Evolutionary conservation across 495 filamentous ascomycete genomes (phyloP).

Genomic region (Trichoderma virens): DNA sequence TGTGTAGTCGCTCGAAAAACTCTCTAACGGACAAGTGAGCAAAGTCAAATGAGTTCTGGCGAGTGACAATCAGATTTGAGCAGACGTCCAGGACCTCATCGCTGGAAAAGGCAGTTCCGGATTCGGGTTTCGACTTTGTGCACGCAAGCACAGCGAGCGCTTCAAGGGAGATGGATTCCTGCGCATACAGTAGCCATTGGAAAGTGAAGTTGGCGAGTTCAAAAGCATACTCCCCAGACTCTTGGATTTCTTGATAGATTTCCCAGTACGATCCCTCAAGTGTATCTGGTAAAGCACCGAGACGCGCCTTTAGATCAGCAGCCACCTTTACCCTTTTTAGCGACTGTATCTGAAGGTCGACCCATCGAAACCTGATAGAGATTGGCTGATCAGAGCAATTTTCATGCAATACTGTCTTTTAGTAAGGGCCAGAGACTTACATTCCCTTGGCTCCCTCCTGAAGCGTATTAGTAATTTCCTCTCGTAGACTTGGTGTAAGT

Average conservation of each 20-base stretch:
- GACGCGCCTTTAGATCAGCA: slow-evolving; percentile 11
- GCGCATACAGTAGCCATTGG: slow-evolving; percentile 13
- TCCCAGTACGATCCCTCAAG: slow-evolving; percentile 10
- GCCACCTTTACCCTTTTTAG: slow-evolving; percentile 11
- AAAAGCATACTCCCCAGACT: slow-evolving; percentile 8
- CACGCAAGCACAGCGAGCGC: slow-evolving; percentile 6
- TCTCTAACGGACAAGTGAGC: slow-evolving; percentile 6
- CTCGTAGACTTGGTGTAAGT: slow-evolving; percentile 2
- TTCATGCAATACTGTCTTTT: background rate
- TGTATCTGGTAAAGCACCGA: background rate
- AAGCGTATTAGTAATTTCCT: background rate
- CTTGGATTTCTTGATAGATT: slow-evolving; percentile 6
- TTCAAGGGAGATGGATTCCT: slow-evolving; percentile 8
- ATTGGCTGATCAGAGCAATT: background rate
- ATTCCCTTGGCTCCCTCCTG: slow-evolving; percentile 2
- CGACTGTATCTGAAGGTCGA: slow-evolving; percentile 13
- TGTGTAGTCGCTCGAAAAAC: background rate
- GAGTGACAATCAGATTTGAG: slow-evolving; percentile 2
- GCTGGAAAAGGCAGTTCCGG: background rate
- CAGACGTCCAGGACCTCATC: slow-evolving; percentile 6
- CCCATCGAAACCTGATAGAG: slow-evolving; percentile 13
- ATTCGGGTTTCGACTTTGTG: background rate
- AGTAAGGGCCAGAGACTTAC: background rate
- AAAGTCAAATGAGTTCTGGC: slow-evolving; percentile 1
- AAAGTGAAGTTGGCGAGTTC: slow-evolving; percentile 14